These are phyloP conservation scores for Beverwykella pulmonaria DNA, from an alignment of 495 filamentous ascomycete species.

Conservation along the genomic window DNA sequence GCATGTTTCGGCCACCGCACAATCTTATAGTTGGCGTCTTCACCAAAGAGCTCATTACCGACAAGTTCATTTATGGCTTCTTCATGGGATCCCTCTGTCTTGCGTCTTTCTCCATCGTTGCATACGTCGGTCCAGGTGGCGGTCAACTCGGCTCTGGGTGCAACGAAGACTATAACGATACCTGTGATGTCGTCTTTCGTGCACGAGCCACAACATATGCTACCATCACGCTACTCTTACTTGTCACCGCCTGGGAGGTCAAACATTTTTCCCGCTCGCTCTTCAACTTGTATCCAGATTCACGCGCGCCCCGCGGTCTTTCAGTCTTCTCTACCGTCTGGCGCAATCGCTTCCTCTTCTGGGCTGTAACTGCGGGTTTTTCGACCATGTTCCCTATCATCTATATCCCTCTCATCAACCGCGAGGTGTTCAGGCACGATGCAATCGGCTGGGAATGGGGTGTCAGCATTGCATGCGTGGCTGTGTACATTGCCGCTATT, in stretches of 20 bases:
- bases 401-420: constrained; percentile 44
- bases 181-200: constrained; percentile 67
- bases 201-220: constrained; percentile 76
- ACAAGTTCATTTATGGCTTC: constrained; percentile 73
- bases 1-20: constrained; percentile 74
- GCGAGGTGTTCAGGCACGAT: constrained; percentile 40
- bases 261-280: constrained; percentile 70
- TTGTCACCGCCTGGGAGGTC: constrained; percentile 75
- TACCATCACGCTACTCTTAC: constrained; percentile 69
- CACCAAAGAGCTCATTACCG: constrained; percentile 66
- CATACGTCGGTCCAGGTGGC: constrained; percentile 62
- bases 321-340: constrained; percentile 36
- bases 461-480: constrained; percentile 36
- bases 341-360: constrained; percentile 45
- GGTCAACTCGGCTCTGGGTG: constrained; percentile 66
- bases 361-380: constrained; percentile 41
- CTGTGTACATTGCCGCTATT: constrained; percentile 37
- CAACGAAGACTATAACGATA: constrained; percentile 59
- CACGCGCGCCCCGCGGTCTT: constrained; percentile 9
- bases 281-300: constrained; percentile 64
- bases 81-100: constrained; percentile 71
- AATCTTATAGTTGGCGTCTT: constrained; percentile 68
- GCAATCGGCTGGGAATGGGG: constrained; percentile 44
- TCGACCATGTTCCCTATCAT: constrained; percentile 41
- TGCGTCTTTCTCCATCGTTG: constrained; percentile 66